Base-by-base conservation (phyloP, 352 stramenopile species). In the Thraustotheca clavata region DNA sequence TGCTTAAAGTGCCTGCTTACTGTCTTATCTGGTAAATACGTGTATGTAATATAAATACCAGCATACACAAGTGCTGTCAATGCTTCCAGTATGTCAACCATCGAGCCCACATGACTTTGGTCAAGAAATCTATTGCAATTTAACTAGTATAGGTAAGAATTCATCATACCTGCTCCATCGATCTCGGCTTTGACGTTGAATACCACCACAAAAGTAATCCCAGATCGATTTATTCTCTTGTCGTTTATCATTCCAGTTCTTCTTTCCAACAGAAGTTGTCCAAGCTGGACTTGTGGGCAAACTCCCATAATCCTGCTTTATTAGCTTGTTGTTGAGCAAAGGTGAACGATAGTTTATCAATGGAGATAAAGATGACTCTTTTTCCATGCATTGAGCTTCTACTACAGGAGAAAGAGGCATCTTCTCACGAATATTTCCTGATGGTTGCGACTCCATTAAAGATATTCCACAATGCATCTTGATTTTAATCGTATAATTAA, bases 101-200 rank as follows among this genome's bases (percentile, higher is more conserved):
- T 70, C 4, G 80, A 73, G 2, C 84, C 84, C 50, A 94, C 76
- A 33, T 76, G 70, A 33, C 84, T 89, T 73, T 91, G 85, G 67
- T 94, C 84, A 48, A 94, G 66, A 59, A 87, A 85, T 0, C 83
- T 92, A 62, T 20, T n/a, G n/a, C n/a, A n/a, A n/a, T n/a, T n/a
- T n/a, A n/a, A n/a, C n/a, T 16, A 22, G 32, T 27, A 16, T 12
- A 36, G 52, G 32, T 27, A 7, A 55, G 18, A 18, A 43, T 14
- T 34, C 14, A 16, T 16, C 24, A 36, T 39, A 54, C 57, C 57
- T 29, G 39, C 57, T 65, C 24, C 46, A 35, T 16, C 57, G 57
- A 41, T 65, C 57, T 7, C 57, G 57, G 40, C 57, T 65, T 54
- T 65, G 57, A 6, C 57, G 57, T 5, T 43, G 57, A 12, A 54